Conservation (phyloP, 768 basidiomycete genomes). For the Holtermannia corniformis region DNA sequence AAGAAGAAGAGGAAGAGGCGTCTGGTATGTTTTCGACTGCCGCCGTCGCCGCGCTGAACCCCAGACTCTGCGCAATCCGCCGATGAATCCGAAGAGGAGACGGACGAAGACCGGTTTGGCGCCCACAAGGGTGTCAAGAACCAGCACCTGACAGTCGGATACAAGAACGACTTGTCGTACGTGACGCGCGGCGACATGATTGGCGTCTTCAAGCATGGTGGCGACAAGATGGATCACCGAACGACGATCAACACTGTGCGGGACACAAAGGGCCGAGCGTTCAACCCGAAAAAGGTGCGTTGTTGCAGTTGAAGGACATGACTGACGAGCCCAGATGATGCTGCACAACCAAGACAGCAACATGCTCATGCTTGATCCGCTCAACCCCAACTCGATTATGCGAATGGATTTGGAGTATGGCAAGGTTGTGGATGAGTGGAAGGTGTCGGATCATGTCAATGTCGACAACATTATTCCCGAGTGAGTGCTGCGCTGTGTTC, state of each 20-base stretch:
- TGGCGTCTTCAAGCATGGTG: conserved; percentile 73
- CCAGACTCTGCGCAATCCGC: conserved; percentile 13
- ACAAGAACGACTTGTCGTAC: conserved; percentile 89
- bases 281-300: conserved; percentile 74
- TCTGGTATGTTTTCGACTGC: conserved; percentile 10
- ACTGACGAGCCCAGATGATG: conserved; percentile 60
- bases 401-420: conserved; percentile 85
- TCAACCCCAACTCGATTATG: conserved; percentile 70
- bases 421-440: conserved; percentile 98
- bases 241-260: conserved; percentile 77
- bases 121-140: conserved; percentile 56
- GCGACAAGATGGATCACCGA: conserved; percentile 66
- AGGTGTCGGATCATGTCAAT: conserved; percentile 77
- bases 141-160: conserved; percentile 83
- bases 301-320: background rate
- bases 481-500: conserved; percentile 12
- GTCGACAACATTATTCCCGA: conserved; percentile 87
- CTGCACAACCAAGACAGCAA: conserved; percentile 90
- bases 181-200: conserved; percentile 87
- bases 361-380: conserved; percentile 84
- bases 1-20: conserved; percentile 47
- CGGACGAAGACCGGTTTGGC: conserved; percentile 24
- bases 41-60: conserved; percentile 2
- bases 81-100: conserved; percentile 44
- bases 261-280: conserved; percentile 66